Conservation (phyloP, 2,329 filamentous ascomycete species). For the Paracamarosporium sp. region DNA sequence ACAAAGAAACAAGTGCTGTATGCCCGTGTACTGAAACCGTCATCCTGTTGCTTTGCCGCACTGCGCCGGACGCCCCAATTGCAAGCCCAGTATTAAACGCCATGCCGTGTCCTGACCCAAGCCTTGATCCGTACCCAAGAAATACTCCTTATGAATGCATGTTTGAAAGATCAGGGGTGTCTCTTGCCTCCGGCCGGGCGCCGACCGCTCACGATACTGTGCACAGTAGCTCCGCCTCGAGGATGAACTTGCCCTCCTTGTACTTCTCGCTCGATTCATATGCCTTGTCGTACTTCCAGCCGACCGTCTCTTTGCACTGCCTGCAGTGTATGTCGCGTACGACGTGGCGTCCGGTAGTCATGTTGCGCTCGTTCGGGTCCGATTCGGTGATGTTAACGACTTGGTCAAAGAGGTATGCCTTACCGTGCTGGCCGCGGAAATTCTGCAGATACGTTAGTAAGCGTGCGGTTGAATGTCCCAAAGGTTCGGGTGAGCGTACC, state of each 20-base stretch:
- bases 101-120: conserved; percentile 10
- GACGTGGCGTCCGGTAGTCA: conserved; percentile 95
- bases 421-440: conserved; percentile 97
- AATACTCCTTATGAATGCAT: conserved; percentile 39
- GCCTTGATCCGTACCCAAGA: conserved; percentile 14
- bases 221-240: conserved; percentile 89
- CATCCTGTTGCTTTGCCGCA: conserved; percentile 1
- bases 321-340: conserved; percentile 92
- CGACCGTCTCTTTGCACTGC: conserved; percentile 90
- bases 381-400: conserved; percentile 90
- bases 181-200: background rate
- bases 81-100: conserved; percentile 9
- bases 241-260: conserved; percentile 97
- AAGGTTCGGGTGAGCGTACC: conserved; percentile 56
- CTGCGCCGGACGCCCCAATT: conserved; percentile 8
- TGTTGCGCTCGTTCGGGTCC: conserved; percentile 91
- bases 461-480: background rate
- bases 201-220: conserved; percentile 63
- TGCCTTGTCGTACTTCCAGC: conserved; percentile 99
- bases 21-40: conserved; percentile 12
- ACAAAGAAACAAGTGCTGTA: background rate
- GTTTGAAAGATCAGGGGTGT: conserved; percentile 5
- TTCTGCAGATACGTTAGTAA: conserved; percentile 65
- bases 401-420: conserved; percentile 92
- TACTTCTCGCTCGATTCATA: conserved; percentile 94